These are phyloP conservation scores for Fomitopsis serialis DNA, from an alignment of 768 basidiomycete species.

Conservation along the genomic window DNA sequence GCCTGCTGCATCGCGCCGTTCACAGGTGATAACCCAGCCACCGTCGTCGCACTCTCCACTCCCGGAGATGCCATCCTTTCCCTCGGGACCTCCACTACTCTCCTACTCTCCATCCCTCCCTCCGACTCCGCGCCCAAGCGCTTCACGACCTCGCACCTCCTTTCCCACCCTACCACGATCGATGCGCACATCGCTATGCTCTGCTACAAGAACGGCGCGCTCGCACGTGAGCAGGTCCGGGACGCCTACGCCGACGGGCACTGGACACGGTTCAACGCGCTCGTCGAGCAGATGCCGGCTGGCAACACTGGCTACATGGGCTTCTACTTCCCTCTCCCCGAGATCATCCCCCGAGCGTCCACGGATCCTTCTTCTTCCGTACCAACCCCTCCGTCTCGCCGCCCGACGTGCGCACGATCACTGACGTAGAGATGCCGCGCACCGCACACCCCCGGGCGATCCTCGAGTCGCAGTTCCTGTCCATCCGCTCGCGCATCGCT, in stretches of 20 bases:
- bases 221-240: slow-evolving; percentile 74
- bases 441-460: slow-evolving; percentile 66
- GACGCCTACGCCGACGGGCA: slow-evolving; percentile 53
- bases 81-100: slow-evolving; percentile 84
- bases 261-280: slow-evolving; percentile 68
- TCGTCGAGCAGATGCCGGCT: slow-evolving; percentile 46
- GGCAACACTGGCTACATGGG: slow-evolving; percentile 61
- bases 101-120: slow-evolving; percentile 73
- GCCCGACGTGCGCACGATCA: slow-evolving; percentile 1
- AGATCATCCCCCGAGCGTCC: slow-evolving; percentile 78
- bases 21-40: slow-evolving; percentile 88
- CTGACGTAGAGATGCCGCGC: slow-evolving; percentile 32
- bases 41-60: slow-evolving; percentile 66
- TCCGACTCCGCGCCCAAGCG: slow-evolving; percentile 57
- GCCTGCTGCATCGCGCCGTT: slow-evolving; percentile 81
- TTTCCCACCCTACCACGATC: slow-evolving; percentile 59
- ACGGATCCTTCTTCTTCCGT: slow-evolving; percentile 66
- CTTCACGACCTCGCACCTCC: slow-evolving; percentile 70
- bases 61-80: slow-evolving; percentile 83
- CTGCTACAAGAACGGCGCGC: slow-evolving; percentile 86
- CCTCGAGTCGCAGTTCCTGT: slow-evolving; percentile 80
- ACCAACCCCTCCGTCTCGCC: slow-evolving; percentile 22
- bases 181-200: slow-evolving; percentile 82
- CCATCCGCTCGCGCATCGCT: slow-evolving; percentile 66
- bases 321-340: slow-evolving; percentile 79